Evolutionary conservation across 1,139 yeast genomes (phyloP), one percentile per base, ranked within the genome.

Genomic region (Suhomyces atakaporum): DNA sequence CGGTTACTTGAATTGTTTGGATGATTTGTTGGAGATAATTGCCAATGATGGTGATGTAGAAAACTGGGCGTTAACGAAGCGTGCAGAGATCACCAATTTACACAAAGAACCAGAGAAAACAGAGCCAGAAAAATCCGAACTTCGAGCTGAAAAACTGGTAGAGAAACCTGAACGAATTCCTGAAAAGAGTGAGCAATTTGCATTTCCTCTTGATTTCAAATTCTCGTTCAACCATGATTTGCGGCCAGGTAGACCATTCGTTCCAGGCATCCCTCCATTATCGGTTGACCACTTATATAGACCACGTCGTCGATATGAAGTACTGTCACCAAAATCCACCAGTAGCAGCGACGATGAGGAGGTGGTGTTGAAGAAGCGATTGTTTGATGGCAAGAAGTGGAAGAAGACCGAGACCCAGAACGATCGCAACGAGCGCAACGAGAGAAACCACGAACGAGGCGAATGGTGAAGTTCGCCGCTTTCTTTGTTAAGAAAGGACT

Each of bases 1-100:
- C 40, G 87, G 87, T 0, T 81, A 80, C 45, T 52, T 79, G 29
- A 73, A 70, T 25, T 79, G 84, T 48, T 47, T 81, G 6, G 73
- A 79, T 39, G 86, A 81, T 42, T 48, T 80, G 16, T 48, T 79
- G 2, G 56, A 61, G n/a, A 59, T 71, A n/a, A 59, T 79, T 3
- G 57, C 75, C 9, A 57, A 65, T 14, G 73, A 65, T 12, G 74
- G 73, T 3, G 79, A 76, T 44, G 61, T 78, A 7, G 80, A 75
- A 45, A 66, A 69, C 44, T 73, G 83, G 79, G 75, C 75, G 0
- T 54, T 75, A 14, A 60, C 72, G 15, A 75, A 70, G 48, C 62
- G 73, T 39, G 66, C 75, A 1, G 82, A 77, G 41, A 56, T 78
- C 19, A 55, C 61, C 20, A 63, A 63, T 37, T 40, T 42, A 27